Evolutionary conservation across 768 basidiomycete species (phyloP).

Genomic region (Collybiopsis luxurians): DNA sequence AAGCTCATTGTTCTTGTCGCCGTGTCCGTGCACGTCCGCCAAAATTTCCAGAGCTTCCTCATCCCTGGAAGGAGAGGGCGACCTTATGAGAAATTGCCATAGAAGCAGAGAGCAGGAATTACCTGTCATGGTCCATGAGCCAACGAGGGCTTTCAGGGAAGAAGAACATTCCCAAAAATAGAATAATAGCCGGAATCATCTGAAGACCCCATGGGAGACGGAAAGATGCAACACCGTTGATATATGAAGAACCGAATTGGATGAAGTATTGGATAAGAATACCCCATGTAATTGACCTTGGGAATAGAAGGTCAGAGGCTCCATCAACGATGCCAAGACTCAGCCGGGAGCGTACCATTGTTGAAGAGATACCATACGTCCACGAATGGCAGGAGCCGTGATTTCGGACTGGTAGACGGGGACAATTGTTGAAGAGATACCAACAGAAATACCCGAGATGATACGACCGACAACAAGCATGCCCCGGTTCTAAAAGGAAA

Average conservation of each 20-base stretch:
- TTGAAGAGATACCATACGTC: conserved; percentile 72
- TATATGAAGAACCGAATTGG: conserved; percentile 73
- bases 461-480: conserved; percentile 74
- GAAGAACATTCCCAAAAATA: conserved; percentile 61
- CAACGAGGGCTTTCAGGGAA: conserved; percentile 76
- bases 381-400: conserved; percentile 68
- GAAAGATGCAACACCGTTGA: conserved; percentile 69
- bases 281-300: conserved; percentile 70
- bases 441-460: conserved; percentile 66
- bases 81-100: neutral
- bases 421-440: conserved; percentile 62
- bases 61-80: conserved; percentile 27
- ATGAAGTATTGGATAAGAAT: conserved; percentile 75
- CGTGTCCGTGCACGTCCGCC: conserved; percentile 70
- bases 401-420: conserved; percentile 78
- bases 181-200: conserved; percentile 72
- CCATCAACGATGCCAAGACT: neutral
- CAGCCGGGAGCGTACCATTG: conserved; percentile 48
- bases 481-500: conserved; percentile 39
- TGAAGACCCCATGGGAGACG: conserved; percentile 81
- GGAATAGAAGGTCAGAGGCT: neutral
- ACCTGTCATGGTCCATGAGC: conserved; percentile 63
- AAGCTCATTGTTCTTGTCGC: conserved; percentile 54
- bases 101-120: conserved; percentile 6
- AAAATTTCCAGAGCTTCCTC: conserved; percentile 69